Evolutionary conservation across 2,329 filamentous ascomycete species (phyloP).

Genomic region (Colletotrichum liriopes): DNA sequence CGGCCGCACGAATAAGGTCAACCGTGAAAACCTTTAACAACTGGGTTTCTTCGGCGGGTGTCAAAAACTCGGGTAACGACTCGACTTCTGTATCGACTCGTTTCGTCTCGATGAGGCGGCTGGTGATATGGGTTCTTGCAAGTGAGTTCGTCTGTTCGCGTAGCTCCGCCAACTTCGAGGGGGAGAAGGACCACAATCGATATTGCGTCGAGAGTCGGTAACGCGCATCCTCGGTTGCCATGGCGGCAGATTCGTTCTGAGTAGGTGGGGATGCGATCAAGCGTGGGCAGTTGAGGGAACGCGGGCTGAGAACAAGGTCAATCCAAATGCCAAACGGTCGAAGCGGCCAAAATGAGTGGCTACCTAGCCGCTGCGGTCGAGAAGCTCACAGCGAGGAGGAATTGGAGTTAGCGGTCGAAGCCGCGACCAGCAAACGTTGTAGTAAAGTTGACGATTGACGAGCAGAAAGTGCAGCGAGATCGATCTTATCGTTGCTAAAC

Average conservation of each 20-base stretch:
- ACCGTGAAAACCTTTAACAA: slow-evolving; percentile 84
- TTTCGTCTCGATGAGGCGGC: slow-evolving; percentile 64
- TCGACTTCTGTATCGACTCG: slow-evolving; percentile 48
- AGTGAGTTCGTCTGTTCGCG: slow-evolving; percentile 85
- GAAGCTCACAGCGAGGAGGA: not conserved
- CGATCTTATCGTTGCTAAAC: slow-evolving; percentile 7
- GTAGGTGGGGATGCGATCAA: not conserved
- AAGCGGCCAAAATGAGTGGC: not conserved
- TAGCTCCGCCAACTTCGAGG: slow-evolving; percentile 77
- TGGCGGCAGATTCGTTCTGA: slow-evolving; percentile 52
- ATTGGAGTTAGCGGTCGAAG: not conserved
- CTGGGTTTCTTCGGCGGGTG: slow-evolving; percentile 84
- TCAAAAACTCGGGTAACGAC: slow-evolving; percentile 81
- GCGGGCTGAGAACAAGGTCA: not conserved
- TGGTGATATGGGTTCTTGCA: slow-evolving; percentile 75
- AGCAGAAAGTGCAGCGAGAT: not conserved
- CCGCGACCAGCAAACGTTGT: not conserved
- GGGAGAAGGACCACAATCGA: slow-evolving; percentile 92
- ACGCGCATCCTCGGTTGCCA: slow-evolving; percentile 89
- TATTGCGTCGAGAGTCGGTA: slow-evolving; percentile 94
- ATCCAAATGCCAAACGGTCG: not conserved
- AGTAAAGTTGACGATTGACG: not conserved
- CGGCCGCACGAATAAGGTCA: slow-evolving; percentile 70
- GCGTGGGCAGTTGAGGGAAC: too few relatives aligned
- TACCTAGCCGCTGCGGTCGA: not conserved